Conservation (phyloP, 345 rosid genomes). For the Mercurialis annua region DNA sequence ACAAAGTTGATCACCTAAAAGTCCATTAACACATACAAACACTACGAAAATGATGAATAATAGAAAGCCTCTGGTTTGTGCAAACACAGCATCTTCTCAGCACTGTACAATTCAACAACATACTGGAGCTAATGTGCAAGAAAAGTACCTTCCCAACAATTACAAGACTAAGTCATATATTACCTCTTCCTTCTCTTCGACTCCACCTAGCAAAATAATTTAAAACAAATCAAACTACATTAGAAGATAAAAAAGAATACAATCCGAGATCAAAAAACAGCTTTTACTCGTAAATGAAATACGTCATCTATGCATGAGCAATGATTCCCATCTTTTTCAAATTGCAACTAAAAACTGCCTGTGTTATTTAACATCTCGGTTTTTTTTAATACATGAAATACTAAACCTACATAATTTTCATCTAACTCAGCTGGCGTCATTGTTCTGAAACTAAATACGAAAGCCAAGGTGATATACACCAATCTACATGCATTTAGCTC, state of each 20-base stretch:
- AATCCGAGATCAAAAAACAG: neutral
- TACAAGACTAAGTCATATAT: conserved; percentile 11
- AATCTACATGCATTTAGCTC: neutral
- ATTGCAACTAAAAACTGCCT: neutral
- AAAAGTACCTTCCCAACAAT: conserved; percentile 31
- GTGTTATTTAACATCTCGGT: neutral
- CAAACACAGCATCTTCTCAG: conserved; percentile 33
- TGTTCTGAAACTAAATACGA: neutral
- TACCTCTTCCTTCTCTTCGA: conserved; percentile 65
- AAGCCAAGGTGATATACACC: neutral
- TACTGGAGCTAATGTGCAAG: conserved; percentile 26
- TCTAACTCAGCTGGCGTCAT: neutral
- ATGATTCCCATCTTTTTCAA: neutral
- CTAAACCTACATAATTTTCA: neutral
- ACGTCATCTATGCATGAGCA: neutral
- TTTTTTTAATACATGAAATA: neutral
- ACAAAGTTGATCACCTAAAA: conserved; percentile 13
- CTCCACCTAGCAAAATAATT: conserved; percentile 48
- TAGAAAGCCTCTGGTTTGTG: conserved; percentile 24
- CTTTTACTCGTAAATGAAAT: neutral
- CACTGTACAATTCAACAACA: conserved; percentile 40
- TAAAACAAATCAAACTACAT: neutral
- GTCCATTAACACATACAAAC: conserved; percentile 23
- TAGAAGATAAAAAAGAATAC: neutral
- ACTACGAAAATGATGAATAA: conserved; percentile 10